These are phyloP conservation scores for Colletotrichum brevisporum DNA, from an alignment of 2,329 filamentous ascomycete genomes.

Conservation along the genomic window DNA sequence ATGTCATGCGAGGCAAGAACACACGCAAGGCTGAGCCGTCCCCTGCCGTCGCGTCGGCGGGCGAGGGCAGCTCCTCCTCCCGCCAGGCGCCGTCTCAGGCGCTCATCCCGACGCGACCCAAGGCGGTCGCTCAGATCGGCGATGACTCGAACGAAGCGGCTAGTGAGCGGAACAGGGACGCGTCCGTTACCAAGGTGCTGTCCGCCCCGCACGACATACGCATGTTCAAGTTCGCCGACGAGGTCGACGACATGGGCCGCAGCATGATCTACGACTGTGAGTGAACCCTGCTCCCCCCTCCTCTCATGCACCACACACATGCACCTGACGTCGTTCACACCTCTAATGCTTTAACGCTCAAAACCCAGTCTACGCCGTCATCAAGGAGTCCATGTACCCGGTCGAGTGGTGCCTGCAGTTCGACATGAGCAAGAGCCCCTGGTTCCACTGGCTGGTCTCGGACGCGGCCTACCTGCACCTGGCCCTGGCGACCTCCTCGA, in stretches of 20 bases:
- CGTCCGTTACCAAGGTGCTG: background rate
- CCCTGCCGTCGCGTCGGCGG: background rate
- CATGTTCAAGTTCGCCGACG: conserved; percentile 43
- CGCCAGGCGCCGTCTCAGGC: background rate
- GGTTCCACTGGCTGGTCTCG: conserved; percentile 48
- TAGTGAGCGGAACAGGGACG: background rate
- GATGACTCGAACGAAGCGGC: background rate
- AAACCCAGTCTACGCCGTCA: conserved; percentile 13
- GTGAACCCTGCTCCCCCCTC: background rate
- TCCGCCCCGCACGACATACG: conserved; percentile 42
- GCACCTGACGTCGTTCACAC: background rate
- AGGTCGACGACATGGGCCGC: conserved; percentile 22
- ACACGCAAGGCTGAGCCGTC: conserved; percentile 1
- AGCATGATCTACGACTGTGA: conserved; percentile 34
- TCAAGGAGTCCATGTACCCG: conserved; percentile 47
- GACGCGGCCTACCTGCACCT: conserved; percentile 46
- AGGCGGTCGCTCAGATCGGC: background rate
- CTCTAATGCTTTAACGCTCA: background rate
- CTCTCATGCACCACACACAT: background rate
- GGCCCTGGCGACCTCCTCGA: conserved; percentile 45
- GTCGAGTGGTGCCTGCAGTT: conserved; percentile 47
- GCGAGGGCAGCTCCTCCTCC: too few relatives aligned
- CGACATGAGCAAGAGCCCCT: conserved; percentile 43
- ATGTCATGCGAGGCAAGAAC: conserved; percentile 41
- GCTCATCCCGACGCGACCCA: background rate